These are phyloP conservation scores for Arthrobotrys sinensis DNA, from an alignment of 2,329 filamentous ascomycete species.

Conservation along the genomic window DNA sequence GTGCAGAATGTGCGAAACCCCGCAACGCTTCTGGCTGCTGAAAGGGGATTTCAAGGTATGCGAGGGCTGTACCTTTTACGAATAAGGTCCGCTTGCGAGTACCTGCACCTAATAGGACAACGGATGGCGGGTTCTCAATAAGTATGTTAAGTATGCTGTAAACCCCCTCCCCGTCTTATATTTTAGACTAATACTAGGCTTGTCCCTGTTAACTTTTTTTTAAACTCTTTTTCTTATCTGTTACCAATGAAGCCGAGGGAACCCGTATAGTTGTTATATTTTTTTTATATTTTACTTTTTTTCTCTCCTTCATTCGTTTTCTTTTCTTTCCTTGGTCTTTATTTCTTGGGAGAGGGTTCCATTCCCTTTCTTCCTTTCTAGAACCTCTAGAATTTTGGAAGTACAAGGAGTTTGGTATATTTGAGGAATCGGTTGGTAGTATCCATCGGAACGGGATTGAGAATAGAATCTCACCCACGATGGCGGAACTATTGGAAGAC, in stretches of 20 bases:
- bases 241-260: conserved; percentile 24
- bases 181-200: conserved; percentile 38
- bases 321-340: conserved; percentile 19
- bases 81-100: conserved; percentile 51
- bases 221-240: conserved; percentile 29
- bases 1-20: conserved; percentile 32
- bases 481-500: conserved; percentile 26
- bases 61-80: conserved; percentile 45
- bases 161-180: conserved; percentile 28
- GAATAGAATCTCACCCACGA: not conserved
- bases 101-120: conserved; percentile 26
- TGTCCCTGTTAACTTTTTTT: conserved; percentile 31
- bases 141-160: conserved; percentile 34
- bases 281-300: not conserved
- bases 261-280: conserved; percentile 36
- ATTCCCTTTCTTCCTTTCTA: conserved; percentile 17
- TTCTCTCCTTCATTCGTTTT: conserved; percentile 16
- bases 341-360: conserved; percentile 8
- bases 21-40: conserved; percentile 52
- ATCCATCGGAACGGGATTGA: not conserved
- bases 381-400: conserved; percentile 8
- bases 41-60: conserved; percentile 37
- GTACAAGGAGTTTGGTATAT: not conserved
- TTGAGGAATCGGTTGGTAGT: not conserved
- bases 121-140: conserved; percentile 28